Evolutionary conservation across 2,329 filamentous ascomycete genomes (phyloP).

Genomic region (Paracamarosporium sp.): DNA sequence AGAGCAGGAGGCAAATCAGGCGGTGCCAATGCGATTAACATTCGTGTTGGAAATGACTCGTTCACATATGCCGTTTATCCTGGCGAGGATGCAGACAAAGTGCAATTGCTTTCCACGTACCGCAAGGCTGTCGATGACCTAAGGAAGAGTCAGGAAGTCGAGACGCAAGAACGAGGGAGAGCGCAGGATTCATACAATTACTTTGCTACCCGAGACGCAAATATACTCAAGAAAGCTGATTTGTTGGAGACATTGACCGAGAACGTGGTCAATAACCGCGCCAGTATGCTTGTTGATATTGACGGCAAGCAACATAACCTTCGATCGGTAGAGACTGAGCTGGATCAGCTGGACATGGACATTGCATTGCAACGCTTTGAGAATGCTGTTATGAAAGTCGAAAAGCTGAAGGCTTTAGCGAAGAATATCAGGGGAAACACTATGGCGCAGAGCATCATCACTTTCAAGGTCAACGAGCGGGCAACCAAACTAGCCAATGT

Average conservation of each 20-base stretch:
- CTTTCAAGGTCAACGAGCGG: conserved; percentile 86
- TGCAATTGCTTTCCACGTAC: conserved; percentile 82
- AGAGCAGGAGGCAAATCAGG: conserved; percentile 59
- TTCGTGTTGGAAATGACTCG: conserved; percentile 86
- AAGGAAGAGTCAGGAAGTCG: conserved; percentile 81
- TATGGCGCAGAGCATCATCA: conserved; percentile 90
- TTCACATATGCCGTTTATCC: conserved; percentile 95
- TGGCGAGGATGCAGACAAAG: conserved; percentile 78
- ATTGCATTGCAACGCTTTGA: conserved; percentile 92
- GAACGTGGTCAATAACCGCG: conserved; percentile 71
- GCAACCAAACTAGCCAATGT: conserved; percentile 78
- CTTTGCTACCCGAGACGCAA: conserved; percentile 79
- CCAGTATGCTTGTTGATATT: conserved; percentile 85
- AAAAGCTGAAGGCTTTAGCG: conserved; percentile 81
- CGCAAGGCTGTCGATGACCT: conserved; percentile 92
- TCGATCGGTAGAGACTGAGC: conserved; percentile 92
- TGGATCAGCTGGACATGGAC: conserved; percentile 95
- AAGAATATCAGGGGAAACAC: conserved; percentile 83
- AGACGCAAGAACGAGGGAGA: conserved; percentile 86
- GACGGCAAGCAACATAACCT: conserved; percentile 97
- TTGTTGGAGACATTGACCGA: conserved; percentile 76
- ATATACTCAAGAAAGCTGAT: conserved; percentile 78
- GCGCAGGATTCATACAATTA: conserved; percentile 86
- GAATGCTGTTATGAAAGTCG: conserved; percentile 80
- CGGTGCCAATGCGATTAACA: conserved; percentile 85